These are phyloP conservation scores for Hypholoma sublateritium DNA, from an alignment of 768 basidiomycete genomes.

Conservation along the genomic window DNA sequence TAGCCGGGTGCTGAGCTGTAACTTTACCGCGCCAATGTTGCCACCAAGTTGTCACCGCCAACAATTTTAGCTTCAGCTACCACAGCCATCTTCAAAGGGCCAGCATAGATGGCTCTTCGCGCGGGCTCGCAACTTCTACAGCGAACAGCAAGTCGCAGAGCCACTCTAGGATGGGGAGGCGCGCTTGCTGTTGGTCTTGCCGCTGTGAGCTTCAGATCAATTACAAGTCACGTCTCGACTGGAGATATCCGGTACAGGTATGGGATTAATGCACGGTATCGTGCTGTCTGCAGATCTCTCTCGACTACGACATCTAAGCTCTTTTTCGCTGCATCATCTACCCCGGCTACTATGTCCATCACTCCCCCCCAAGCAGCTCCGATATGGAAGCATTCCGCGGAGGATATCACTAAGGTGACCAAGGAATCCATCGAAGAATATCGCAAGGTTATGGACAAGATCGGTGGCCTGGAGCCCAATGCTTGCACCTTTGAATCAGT, in stretches of 20 bases:
- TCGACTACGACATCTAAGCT: constrained; percentile 29
- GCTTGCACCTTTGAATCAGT: constrained; percentile 70
- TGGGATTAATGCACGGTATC: constrained; percentile 23
- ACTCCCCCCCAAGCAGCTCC: constrained; percentile 68
- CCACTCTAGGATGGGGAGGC: constrained; percentile 35
- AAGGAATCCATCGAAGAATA: constrained; percentile 59
- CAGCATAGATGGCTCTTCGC: constrained; percentile 28
- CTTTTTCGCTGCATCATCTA: constrained; percentile 27
- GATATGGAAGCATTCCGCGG: constrained; percentile 63
- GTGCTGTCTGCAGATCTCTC: constrained; percentile 25
- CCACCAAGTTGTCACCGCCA: neutral
- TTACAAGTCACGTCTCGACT: constrained; percentile 31
- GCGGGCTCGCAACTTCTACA: constrained; percentile 24
- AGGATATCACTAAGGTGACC: constrained; percentile 56
- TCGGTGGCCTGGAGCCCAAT: constrained; percentile 56
- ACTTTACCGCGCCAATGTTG: neutral
- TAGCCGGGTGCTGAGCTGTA: neutral
- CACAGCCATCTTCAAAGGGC: constrained; percentile 3
- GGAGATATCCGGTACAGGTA: constrained; percentile 40
- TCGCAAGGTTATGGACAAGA: constrained; percentile 52
- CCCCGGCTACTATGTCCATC: constrained; percentile 43
- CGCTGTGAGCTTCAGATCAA: constrained; percentile 38
- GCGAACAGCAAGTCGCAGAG: constrained; percentile 20
- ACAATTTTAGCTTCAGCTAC: constrained; percentile 4
- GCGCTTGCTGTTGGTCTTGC: constrained; percentile 40